These are phyloP conservation scores for Penicillium sp. DNA, from an alignment of 2,329 filamentous ascomycete species.

Conservation along the genomic window DNA sequence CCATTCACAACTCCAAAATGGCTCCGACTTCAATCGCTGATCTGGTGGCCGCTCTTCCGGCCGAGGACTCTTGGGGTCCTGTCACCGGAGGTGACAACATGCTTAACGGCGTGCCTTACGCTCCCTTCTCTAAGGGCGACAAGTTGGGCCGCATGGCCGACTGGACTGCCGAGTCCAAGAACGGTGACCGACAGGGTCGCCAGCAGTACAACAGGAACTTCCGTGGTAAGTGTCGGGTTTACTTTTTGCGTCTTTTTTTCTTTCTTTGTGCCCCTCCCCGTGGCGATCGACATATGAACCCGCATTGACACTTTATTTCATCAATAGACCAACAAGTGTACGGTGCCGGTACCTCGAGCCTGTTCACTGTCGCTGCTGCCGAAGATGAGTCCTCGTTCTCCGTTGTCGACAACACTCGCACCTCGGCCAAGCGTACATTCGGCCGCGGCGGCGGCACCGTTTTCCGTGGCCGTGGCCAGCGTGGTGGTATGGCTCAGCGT, in stretches of 20 bases:
- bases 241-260: neutral
- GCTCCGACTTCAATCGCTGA: constrained; percentile 58
- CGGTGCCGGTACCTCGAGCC: constrained; percentile 78
- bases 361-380: constrained; percentile 86
- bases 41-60: constrained; percentile 69
- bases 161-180: constrained; percentile 90
- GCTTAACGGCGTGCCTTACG: constrained; percentile 91
- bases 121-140: constrained; percentile 97
- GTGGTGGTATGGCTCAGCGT: constrained; percentile 72
- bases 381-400: constrained; percentile 98
- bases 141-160: constrained; percentile 99
- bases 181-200: constrained; percentile 68
- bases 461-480: constrained; percentile 72
- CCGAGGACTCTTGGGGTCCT: constrained; percentile 84
- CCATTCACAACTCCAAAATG: constrained; percentile 37
- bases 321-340: constrained; percentile 88
- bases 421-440: constrained; percentile 79
- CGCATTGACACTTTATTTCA: constrained; percentile 5
- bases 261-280: constrained; percentile 4
- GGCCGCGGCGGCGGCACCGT: constrained; percentile 83
- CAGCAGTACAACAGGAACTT: constrained; percentile 91
- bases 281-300: neutral
- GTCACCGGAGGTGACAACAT: constrained; percentile 79
- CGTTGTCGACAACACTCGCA: constrained; percentile 91
- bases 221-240: constrained; percentile 63